Percentiles rank a stretch among this genome's conserved stretches.
These are phyloP conservation scores for Leptoxyphium fumago DNA, from an alignment of 2,329 filamentous ascomycete genomes.

Conservation along the genomic window DNA sequence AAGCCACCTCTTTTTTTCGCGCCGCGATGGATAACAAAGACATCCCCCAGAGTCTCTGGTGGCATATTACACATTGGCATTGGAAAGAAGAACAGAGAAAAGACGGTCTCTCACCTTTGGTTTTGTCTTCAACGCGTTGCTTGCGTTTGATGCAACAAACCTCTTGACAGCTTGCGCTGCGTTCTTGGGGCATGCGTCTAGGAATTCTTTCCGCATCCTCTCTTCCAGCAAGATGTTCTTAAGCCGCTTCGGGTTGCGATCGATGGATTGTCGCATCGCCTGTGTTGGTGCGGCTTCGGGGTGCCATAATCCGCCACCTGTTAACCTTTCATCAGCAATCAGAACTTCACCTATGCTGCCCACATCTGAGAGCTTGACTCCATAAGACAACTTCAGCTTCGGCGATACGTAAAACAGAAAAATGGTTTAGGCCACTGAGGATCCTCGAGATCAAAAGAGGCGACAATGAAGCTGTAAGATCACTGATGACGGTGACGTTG, in stretches of 20 bases:
- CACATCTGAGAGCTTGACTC: no score
- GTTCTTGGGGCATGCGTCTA: constrained; percentile 40
- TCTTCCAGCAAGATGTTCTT: constrained; percentile 50
- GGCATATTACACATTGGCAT: neutral
- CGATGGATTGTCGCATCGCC: constrained; percentile 58
- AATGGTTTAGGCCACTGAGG: no score
- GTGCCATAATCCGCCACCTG: constrained; percentile 68
- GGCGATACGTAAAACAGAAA: no score
- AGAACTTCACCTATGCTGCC: neutral
- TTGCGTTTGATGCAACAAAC: constrained; percentile 54
- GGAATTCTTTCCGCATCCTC: constrained; percentile 48
- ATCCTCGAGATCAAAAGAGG: no score
- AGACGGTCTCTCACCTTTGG: constrained; percentile 51
- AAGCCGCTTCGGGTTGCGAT: constrained; percentile 55
- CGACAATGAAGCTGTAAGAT: no score
- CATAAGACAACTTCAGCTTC: no score
- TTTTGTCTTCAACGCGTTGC: constrained; percentile 67
- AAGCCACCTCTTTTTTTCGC: neutral
- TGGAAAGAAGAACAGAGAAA: neutral
- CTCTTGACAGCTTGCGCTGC: constrained; percentile 50
- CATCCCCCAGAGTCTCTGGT: no score
- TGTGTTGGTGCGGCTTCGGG: constrained; percentile 54
- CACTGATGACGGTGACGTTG: no score
- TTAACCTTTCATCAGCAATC: neutral
- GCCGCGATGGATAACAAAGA: neutral